phyloP scores from a whole-genome alignment of 2,329 filamentous ascomycete genomes.

The Phoma sp. region DNA sequence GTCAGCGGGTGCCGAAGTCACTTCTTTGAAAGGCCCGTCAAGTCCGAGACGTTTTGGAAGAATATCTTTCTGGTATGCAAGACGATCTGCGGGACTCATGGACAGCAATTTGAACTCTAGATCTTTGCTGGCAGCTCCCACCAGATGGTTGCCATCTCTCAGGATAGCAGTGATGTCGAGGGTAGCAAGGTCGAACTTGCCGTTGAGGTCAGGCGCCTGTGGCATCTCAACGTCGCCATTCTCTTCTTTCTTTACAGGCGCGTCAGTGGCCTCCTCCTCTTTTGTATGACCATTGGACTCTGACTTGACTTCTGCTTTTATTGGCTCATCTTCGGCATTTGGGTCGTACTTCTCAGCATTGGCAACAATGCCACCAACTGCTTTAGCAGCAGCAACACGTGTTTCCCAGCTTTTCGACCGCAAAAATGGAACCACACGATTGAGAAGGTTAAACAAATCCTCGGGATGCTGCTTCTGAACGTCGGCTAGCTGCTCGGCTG shows the following conservation, averaged over 20 bases:
- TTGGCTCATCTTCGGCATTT: constrained; percentile 74
- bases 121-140: constrained; percentile 79
- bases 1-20: constrained; percentile 73
- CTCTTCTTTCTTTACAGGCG: constrained; percentile 56
- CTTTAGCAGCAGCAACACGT: constrained; percentile 88
- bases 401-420: constrained; percentile 98
- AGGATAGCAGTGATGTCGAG: constrained; percentile 82
- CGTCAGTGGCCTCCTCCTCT: constrained; percentile 58
- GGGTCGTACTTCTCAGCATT: constrained; percentile 89
- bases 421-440: constrained; percentile 92
- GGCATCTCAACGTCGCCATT: constrained; percentile 53
- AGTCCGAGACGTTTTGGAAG: constrained; percentile 82
- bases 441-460: constrained; percentile 93
- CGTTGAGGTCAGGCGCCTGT: constrained; percentile 56
- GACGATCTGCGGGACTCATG: constrained; percentile 78
- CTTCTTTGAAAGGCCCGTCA: constrained; percentile 81
- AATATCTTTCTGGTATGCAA: constrained; percentile 89
- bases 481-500: constrained; percentile 94
- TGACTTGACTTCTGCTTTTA: constrained; percentile 58
- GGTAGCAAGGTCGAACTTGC: constrained; percentile 70
- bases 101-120: constrained; percentile 84
- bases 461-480: constrained; percentile 98
- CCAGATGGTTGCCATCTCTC: constrained; percentile 79
- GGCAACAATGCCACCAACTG: constrained; percentile 90
- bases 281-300: constrained; percentile 58